phyloP scores from a whole-genome alignment of 768 basidiomycete species.

The Boletus edulis region DNA sequence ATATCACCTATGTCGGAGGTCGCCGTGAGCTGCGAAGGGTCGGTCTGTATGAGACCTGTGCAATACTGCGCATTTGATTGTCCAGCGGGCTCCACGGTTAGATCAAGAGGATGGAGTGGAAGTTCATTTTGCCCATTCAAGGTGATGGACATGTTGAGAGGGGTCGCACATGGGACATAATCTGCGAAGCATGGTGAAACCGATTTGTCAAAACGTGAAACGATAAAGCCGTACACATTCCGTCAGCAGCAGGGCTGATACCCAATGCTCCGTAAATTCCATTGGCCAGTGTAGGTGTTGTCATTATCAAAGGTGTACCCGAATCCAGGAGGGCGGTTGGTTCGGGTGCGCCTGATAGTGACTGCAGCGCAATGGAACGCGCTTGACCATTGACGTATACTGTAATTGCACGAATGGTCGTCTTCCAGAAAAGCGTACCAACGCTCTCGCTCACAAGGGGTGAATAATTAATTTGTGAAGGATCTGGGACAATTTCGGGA shows the following conservation, averaged over 20 bases:
- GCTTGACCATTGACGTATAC: conserved; percentile 52
- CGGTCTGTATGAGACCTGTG: conserved; percentile 66
- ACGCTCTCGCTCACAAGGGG: conserved; percentile 37
- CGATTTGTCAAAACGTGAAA: neutral
- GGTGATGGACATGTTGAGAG: conserved; percentile 70
- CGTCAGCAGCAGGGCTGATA: conserved; percentile 54
- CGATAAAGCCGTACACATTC: conserved; percentile 51
- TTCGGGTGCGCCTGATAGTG: conserved; percentile 37
- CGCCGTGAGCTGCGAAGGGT: conserved; percentile 40
- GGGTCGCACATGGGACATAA: conserved; percentile 69
- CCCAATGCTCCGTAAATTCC: conserved; percentile 77
- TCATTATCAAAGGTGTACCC: conserved; percentile 65
- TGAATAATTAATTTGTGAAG: conserved; percentile 50
- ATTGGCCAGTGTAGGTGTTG: conserved; percentile 60
- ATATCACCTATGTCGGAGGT: conserved; percentile 54
- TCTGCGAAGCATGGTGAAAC: conserved; percentile 41
- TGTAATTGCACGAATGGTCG: conserved; percentile 52
- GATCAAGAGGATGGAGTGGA: conserved; percentile 72
- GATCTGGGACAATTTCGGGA: conserved; percentile 46
- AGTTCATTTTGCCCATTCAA: conserved; percentile 56
- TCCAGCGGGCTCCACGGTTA: conserved; percentile 48
- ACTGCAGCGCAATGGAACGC: conserved; percentile 41
- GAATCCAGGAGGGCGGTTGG: conserved; percentile 74
- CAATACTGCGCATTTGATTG: conserved; percentile 47
- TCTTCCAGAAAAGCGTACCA: conserved; percentile 64